Evolutionary conservation across 208 protist species (phyloP).

Genomic region (Acanthamoeba castellanii): DNA sequence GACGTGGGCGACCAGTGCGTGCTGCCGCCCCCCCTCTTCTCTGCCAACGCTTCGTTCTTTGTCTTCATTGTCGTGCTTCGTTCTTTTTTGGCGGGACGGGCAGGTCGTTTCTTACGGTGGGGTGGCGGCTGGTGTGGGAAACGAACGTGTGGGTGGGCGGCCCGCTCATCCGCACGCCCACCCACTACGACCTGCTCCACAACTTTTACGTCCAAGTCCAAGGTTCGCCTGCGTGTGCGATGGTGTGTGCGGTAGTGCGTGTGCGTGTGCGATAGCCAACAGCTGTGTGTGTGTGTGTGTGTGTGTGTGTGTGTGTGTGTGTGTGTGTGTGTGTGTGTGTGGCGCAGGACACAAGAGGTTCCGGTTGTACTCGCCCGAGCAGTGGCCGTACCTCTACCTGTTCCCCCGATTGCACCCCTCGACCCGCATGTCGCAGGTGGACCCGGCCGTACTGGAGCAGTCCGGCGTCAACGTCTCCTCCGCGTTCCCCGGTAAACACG

Average conservation of each 20-base stretch:
- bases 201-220: constrained; percentile 71
- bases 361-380: constrained; percentile 2
- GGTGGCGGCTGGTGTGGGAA: constrained; percentile 46
- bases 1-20: constrained; percentile 27
- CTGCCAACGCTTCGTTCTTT: no score
- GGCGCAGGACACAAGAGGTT: constrained; percentile 50
- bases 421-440: constrained; percentile 51
- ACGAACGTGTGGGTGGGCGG: constrained; percentile 72
- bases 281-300: neutral
- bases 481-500: neutral
- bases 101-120: constrained; percentile 35
- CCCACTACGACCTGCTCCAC: constrained; percentile 64
- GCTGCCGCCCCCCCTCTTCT: neutral
- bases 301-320: no score
- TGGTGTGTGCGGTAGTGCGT: neutral
- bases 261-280: neutral
- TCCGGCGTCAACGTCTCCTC: neutral
- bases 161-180: constrained; percentile 5
- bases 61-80: neutral
- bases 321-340: no score
- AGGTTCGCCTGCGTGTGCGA: neutral
- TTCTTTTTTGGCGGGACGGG: neutral
- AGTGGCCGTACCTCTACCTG: constrained; percentile 47
- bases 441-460: neutral
- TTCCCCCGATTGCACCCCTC: constrained; percentile 68